Percentiles rank a stretch among this genome's conserved stretches.
Evolutionary conservation across 2,329 filamentous ascomycete genomes (phyloP).

Genomic region (Trichoderma atroviride): DNA sequence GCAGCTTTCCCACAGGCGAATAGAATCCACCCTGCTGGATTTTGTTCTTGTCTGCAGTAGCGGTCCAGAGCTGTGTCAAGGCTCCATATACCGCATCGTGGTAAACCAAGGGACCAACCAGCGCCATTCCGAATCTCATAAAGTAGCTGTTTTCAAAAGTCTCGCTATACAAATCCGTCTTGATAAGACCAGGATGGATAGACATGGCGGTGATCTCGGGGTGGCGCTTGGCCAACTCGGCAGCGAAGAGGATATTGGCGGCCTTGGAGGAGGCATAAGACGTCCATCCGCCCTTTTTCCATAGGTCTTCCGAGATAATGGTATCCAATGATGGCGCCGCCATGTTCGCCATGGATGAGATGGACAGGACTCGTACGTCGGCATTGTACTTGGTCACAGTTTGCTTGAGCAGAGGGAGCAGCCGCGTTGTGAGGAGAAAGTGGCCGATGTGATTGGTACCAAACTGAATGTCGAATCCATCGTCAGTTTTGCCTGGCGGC

Average conservation of each 20-base stretch:
- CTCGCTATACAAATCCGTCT: slow-evolving; percentile 34
- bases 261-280: slow-evolving; percentile 56
- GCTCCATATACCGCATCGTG: slow-evolving; percentile 10
- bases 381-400: slow-evolving; percentile 2
- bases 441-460: slow-evolving; percentile 48
- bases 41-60: slow-evolving; percentile 7
- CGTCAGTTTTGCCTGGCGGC: slow-evolving; percentile 41
- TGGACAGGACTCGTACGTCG: slow-evolving; percentile 32
- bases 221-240: slow-evolving; percentile 48
- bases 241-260: slow-evolving; percentile 51
- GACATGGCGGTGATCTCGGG: slow-evolving; percentile 48
- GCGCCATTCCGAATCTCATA: neutral
- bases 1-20: neutral
- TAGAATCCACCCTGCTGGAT: slow-evolving; percentile 10
- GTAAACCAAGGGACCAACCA: neutral
- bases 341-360: slow-evolving; percentile 37
- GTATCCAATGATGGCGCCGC: slow-evolving; percentile 37
- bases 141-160: neutral
- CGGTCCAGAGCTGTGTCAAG: slow-evolving; percentile 9
- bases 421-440: slow-evolving; percentile 4
- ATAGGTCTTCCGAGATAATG: slow-evolving; percentile 34
- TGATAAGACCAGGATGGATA: slow-evolving; percentile 52
- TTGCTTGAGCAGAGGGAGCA: slow-evolving; percentile 10
- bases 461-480: slow-evolving; percentile 54
- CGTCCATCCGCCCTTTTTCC: slow-evolving; percentile 43